Evolutionary conservation across 768 basidiomycete genomes (phyloP).

Genomic region (Coprinopsis strossmayeri): DNA sequence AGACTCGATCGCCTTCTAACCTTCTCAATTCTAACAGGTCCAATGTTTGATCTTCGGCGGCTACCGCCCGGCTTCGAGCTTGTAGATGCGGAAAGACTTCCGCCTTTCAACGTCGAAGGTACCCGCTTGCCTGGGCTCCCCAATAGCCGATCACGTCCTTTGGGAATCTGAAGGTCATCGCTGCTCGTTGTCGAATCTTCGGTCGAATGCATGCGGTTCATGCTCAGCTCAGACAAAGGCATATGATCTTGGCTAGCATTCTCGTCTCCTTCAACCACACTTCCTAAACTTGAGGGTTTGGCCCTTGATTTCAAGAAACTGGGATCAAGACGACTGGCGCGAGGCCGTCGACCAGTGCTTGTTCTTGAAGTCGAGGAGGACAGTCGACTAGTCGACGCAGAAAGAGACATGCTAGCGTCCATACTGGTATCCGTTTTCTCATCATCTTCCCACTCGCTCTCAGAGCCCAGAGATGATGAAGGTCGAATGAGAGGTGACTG

Average conservation of each 20-base stretch:
- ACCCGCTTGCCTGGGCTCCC: conserved; percentile 46
- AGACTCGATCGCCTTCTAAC: conserved; percentile 70
- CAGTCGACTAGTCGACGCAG: conserved; percentile 14
- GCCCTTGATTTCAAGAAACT: conserved; percentile 58
- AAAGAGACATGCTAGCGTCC: conserved; percentile 41
- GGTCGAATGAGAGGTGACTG: conserved; percentile 32
- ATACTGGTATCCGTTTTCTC: conserved; percentile 80
- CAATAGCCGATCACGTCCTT: conserved; percentile 28
- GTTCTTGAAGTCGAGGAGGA: conserved; percentile 15
- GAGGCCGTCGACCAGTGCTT: conserved; percentile 38
- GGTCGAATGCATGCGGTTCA: conserved; percentile 63
- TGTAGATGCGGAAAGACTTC: conserved; percentile 18
- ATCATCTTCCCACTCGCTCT: conserved; percentile 90
- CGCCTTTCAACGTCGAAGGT: conserved; percentile 38
- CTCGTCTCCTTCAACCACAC: conserved; percentile 73
- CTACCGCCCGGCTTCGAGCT: conserved; percentile 15
- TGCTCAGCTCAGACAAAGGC: conserved; percentile 32
- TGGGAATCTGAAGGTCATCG: conserved; percentile 32
- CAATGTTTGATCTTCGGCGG: conserved; percentile 62
- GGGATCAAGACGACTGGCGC: conserved; percentile 64
- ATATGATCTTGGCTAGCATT: conserved; percentile 17
- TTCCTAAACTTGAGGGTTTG: conserved; percentile 38
- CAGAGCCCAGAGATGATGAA: conserved; percentile 50
- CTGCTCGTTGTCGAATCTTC: conserved; percentile 24
- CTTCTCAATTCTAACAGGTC: conserved; percentile 70